Evolutionary conservation across 305 asterid genomes (phyloP).

Genomic region (Rubia peregrina): DNA sequence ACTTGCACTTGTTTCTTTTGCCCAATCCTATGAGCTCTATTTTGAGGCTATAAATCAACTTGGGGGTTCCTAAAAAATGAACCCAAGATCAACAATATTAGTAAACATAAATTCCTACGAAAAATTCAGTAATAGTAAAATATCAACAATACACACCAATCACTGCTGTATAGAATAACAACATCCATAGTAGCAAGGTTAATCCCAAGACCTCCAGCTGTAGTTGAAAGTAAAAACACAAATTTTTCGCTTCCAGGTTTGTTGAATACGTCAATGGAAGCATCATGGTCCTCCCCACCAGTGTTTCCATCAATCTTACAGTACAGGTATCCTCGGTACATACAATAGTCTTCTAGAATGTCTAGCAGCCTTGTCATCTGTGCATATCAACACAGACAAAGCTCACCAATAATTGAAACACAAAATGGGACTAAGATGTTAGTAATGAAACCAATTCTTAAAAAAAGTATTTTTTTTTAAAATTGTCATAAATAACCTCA

Average conservation of each 20-base stretch:
- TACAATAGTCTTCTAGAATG: constrained; percentile 92
- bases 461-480: constrained; percentile 21
- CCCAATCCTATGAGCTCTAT: constrained; percentile 99
- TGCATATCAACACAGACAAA: constrained; percentile 21
- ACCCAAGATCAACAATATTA: constrained; percentile 10
- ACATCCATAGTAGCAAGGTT: constrained; percentile 99
- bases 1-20: constrained; percentile 99
- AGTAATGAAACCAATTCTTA: neutral
- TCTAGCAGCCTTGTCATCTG: constrained; percentile 98
- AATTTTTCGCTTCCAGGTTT: constrained; percentile 95
- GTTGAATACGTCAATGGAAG: constrained; percentile 88
- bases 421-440: neutral
- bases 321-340: constrained; percentile 83
- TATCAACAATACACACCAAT: constrained; percentile 52
- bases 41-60: constrained; percentile 98
- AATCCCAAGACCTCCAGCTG: constrained; percentile 99
- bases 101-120: constrained; percentile 4
- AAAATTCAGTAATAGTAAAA: constrained; percentile 9
- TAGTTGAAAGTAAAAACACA: constrained; percentile 85
- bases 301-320: constrained; percentile 99
- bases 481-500: too few species aligned
- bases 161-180: constrained; percentile 97
- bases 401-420: constrained; percentile 10
- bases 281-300: constrained; percentile 99
- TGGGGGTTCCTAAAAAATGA: constrained; percentile 83